Evolutionary conservation across 352 stramenopile genomes (phyloP).

Genomic region (Pythium biforme): DNA sequence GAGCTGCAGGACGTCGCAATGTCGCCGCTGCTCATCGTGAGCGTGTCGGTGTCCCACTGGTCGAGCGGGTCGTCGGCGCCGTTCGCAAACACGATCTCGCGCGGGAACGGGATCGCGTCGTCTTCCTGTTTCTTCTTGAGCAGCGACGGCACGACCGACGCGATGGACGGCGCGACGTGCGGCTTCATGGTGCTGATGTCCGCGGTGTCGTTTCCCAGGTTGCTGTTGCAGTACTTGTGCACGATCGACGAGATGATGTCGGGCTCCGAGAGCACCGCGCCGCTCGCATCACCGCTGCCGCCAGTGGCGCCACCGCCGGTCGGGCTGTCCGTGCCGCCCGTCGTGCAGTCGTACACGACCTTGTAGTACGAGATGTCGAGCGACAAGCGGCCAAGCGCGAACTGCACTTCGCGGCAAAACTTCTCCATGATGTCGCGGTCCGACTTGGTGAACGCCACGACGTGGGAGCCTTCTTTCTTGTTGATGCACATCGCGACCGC

Average conservation of each 20-base stretch:
- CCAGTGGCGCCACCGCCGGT: not conserved
- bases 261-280: slow-evolving; percentile 22
- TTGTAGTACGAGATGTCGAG: slow-evolving; percentile 84
- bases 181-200: not conserved
- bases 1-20: slow-evolving; percentile 24
- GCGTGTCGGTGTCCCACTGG: slow-evolving; percentile 51
- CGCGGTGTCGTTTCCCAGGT: not conserved
- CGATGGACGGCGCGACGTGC: slow-evolving; percentile 1
- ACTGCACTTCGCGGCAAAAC: slow-evolving; percentile 64
- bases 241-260: slow-evolving; percentile 39
- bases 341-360: slow-evolving; percentile 36
- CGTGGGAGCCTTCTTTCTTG: slow-evolving; percentile 72
- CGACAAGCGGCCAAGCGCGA: slow-evolving; percentile 58
- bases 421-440: slow-evolving; percentile 62
- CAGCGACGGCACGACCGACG: slow-evolving; percentile 22
- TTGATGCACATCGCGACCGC: slow-evolving; percentile 89
- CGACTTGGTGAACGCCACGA: slow-evolving; percentile 65
- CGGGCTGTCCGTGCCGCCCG: not conserved
- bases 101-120: slow-evolving; percentile 52
- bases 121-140: slow-evolving; percentile 55
- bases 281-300: not conserved
- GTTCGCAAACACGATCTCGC: slow-evolving; percentile 48
- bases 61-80: slow-evolving; percentile 46
- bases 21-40: slow-evolving; percentile 22
- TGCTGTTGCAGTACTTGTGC: slow-evolving; percentile 36